Evolutionary conservation across 2,329 filamentous ascomycete genomes (phyloP).

Genomic region (Furcasterigmium sp.): DNA sequence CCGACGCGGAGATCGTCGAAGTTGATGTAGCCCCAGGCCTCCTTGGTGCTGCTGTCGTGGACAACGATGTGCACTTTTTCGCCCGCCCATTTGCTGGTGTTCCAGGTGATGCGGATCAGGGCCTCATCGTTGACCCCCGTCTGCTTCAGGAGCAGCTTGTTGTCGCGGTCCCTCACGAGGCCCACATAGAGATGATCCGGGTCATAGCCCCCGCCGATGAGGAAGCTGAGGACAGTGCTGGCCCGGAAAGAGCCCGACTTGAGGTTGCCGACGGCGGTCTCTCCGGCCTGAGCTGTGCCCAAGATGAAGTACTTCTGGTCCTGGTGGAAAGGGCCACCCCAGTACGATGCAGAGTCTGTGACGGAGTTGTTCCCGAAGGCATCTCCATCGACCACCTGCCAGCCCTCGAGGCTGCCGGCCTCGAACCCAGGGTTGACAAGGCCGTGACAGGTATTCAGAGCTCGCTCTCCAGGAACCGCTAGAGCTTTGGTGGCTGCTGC

Average conservation of each 20-base stretch:
- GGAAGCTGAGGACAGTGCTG: slow-evolving; percentile 21
- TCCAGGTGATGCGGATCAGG: slow-evolving; percentile 21
- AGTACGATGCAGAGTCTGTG: slow-evolving; percentile 15
- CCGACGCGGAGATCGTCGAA: slow-evolving; percentile 23
- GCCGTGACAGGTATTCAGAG: background rate
- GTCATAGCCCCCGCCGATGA: slow-evolving; percentile 24
- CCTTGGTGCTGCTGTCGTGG: slow-evolving; percentile 15
- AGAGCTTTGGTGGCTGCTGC: background rate
- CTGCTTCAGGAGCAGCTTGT: slow-evolving; percentile 19
- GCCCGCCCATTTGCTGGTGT: slow-evolving; percentile 21
- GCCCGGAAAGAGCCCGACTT: slow-evolving; percentile 20
- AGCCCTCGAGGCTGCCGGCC: slow-evolving; percentile 17
- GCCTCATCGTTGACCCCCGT: slow-evolving; percentile 23
- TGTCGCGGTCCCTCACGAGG: slow-evolving; percentile 18
- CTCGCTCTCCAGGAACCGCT: slow-evolving; percentile 5
- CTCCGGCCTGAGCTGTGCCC: slow-evolving; percentile 18
- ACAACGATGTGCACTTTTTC: slow-evolving; percentile 16
- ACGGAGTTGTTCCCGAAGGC: slow-evolving; percentile 19
- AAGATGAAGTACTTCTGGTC: slow-evolving; percentile 17
- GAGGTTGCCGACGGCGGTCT: slow-evolving; percentile 18
- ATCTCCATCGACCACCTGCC: slow-evolving; percentile 18
- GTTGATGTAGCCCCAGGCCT: slow-evolving; percentile 22
- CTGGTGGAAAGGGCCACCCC: slow-evolving; percentile 21
- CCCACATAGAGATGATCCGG: slow-evolving; percentile 20
- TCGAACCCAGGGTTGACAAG: slow-evolving; percentile 18